Conservation (phyloP, 345 rosid genomes). For the Ailanthus altissimus region DNA sequence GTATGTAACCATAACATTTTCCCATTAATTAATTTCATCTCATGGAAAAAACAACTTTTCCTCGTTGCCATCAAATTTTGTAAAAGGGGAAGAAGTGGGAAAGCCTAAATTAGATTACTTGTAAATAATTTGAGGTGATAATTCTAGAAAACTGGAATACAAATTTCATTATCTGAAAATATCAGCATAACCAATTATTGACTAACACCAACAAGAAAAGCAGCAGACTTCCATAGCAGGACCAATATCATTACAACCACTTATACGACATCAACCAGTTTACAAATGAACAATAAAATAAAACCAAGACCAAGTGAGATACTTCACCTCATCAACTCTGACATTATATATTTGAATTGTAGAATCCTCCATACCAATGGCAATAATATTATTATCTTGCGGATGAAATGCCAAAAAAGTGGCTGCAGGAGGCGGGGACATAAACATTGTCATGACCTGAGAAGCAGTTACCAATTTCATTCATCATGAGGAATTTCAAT, state of each 20-base stretch:
- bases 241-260: neutral
- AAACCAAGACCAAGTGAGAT: neutral
- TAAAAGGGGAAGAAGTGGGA: neutral
- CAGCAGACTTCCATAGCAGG: no score
- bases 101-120: neutral
- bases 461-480: slow-evolving; percentile 4
- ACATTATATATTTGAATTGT: slow-evolving; percentile 83
- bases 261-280: neutral
- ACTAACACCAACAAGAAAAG: no score
- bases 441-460: slow-evolving; percentile 67
- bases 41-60: neutral
- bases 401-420: slow-evolving; percentile 86
- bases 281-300: neutral
- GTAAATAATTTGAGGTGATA: no score
- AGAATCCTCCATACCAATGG: slow-evolving; percentile 89
- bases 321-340: slow-evolving; percentile 74
- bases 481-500: slow-evolving; percentile 10
- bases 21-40: neutral
- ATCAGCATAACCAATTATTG: no score
- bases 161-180: no score
- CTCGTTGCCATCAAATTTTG: neutral
- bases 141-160: no score
- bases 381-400: slow-evolving; percentile 80
- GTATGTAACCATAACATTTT: neutral
- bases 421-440: slow-evolving; percentile 85